Evolutionary conservation across 805 yeast species (phyloP), one percentile per base, ranked within the genome.

Genomic region (Metschnikowia bowlesiae): DNA sequence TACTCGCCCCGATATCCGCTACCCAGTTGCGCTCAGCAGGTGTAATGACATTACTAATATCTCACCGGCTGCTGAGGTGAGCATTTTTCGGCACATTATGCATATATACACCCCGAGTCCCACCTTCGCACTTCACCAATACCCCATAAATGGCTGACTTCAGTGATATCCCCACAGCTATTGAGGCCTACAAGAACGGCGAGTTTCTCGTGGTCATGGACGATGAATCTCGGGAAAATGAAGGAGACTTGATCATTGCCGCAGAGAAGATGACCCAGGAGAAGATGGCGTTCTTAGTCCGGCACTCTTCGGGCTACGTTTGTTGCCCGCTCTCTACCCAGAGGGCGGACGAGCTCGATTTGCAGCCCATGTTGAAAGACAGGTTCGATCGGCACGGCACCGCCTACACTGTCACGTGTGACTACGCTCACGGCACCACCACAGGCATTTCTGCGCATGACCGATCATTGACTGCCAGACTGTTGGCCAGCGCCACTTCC

Each of bases 391-490:
- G 96, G 65, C 97, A 94, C 60, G 96, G 96, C 9, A 94, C 99
- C 1, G 98, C 98, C 2, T 94, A 94, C 70, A 94, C 99, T 1
- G 83, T 94, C 44, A 89, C 97, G 1, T 88, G 88, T 47, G 99
- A 94, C 65, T 83, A 73, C 54, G 82, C 80, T 34, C 85, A 85
- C 50, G 96, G 96, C 34, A 91, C 98, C 35, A 89, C 98, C 10
- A 94, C 99, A 0, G 99, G 99, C 10, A 94, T 94, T 46, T 86
- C 96, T 28, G 97, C 99, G 8, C 85, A 84, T 60, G 99, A 94
- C 68, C 79, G 99, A 62, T 92, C 96, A 0, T 70, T 87, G 57
- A 94, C 99, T 1, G 87, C 88, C 36, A 69, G 75, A 36, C 75
- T 75, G 52, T 76, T 94, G 58, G 96, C 96, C 1, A 78, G 80